These are phyloP conservation scores for Cercospora nicotianae DNA, from an alignment of 2,329 filamentous ascomycete species.

Conservation along the genomic window DNA sequence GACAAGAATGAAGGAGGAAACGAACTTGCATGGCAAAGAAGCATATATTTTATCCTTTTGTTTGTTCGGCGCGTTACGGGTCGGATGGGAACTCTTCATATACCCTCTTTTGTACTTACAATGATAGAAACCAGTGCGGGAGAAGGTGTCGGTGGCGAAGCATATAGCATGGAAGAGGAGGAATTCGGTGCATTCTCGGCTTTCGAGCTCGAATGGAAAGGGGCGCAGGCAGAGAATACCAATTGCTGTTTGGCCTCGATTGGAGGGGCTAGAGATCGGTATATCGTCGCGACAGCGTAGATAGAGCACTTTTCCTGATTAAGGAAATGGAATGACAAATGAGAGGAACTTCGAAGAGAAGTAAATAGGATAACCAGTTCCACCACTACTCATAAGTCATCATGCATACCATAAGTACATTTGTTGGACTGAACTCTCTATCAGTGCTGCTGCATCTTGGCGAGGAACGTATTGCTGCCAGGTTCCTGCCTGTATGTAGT, in stretches of 20 bases:
- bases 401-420: neutral
- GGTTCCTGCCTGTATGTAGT: neutral
- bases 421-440: neutral
- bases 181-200: neutral
- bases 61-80: neutral
- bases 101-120: constrained; percentile 1
- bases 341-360: neutral
- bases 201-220: neutral
- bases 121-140: neutral
- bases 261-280: no score
- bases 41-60: neutral
- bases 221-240: neutral
- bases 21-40: neutral
- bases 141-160: neutral
- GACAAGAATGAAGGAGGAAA: neutral
- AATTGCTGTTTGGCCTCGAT: no score
- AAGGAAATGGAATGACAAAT: neutral
- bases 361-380: neutral
- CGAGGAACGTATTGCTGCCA: neutral
- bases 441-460: neutral
- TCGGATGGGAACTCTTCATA: neutral
- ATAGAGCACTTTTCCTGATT: neutral
- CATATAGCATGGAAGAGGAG: neutral
- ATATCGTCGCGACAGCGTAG: neutral
- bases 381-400: neutral